Base-by-base conservation (phyloP, 768 basidiomycete species). In the Podaxis rugospora region DNA sequence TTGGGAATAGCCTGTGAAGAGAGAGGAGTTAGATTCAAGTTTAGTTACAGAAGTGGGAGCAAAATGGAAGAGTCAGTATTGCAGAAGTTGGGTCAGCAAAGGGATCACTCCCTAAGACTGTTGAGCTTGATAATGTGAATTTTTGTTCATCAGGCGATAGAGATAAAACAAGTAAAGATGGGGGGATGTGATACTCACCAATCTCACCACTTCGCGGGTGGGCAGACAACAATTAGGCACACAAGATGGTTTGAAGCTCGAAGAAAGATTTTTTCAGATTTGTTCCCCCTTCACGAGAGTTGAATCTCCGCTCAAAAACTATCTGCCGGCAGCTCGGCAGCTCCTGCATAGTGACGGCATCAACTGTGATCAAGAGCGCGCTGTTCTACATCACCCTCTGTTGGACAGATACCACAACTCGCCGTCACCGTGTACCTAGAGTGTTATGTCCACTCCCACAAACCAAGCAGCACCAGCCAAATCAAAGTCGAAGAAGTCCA, bases 81-180 rank as follows among this genome's bases (percentile, higher is more conserved):
- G 82, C 82, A 84, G 83, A 84, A 83, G 77, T 78, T 66, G 63
- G 65, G 66, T 83, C 81, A 80, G 77, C 82, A 83, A 63, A 62
- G 75, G 74, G 74, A 64, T 62, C 68, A 58, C 70, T 72, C 76
- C 75, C 76, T 83, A 74, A 76, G 83, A 83, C 81, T 84, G 82
- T 83, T 84, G 80, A 84, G 82, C 80, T 84, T 84, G 81, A 81
- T 76, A 73, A 78, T 84, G 78, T 83, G 82, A 79, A 68, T 71
- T 75, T 71, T 67, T 77, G 64, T 78, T 84, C 83, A 84, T 83
- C 83, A 78, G 66, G 66, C 18, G 61, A 16, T 14, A 44, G 49
- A 36, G 55, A n/a, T 4, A 36, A 13, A 11, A 61, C 21, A n/a
- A 44, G 42, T 28, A 27, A 55, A 14, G 14, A 40, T 35, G 55